Evolutionary conservation across 176 grass and related monocot genomes (phyloP), one percentile per base, ranked within the genome.

Genomic region (Hyparrhenia diplandra): DNA sequence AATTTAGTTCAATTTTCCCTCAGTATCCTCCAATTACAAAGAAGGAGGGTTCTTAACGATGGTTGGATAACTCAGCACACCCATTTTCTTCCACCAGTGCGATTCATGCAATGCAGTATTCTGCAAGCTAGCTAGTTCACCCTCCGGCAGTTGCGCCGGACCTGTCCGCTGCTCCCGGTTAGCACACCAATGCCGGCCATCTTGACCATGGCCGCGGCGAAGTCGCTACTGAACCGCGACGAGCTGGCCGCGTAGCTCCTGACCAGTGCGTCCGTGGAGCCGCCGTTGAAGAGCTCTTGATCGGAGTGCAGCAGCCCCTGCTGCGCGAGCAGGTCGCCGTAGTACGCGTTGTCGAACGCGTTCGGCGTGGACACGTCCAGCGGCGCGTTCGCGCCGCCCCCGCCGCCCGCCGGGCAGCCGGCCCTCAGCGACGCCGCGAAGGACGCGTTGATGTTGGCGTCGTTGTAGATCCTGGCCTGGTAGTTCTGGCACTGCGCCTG

Each of bases 401-500:
- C 67, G 29, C 90, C 82, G 60, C 58, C 30, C n/a, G 20, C 45
- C 32, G 86, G 86, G 74, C 90, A 92, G 69, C 85, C 79, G 74
- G 69, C 74, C 83, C 85, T 76, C 47, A 82, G 31, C 25, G 79
- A 71, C 28, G 79, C 85, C 66, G 86, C 90, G 41, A 89, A 92
- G 59, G 86, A 28, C 6, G 86, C 68, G 79, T 92, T 23, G 58
- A 92, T 92, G 83, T 86, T 80, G 52, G 87, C 83, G 41, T 89
- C 90, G 54, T 81, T 89, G 90, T 92, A 92, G 87, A 92, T 92
- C 46, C 87, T 84, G 24, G 54, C 57, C 75, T 80, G 74, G 71
- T 89, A 89, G 64, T 49, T 77, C 51, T 65, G 71, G 83, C 87
- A 92, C 51, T 81, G 84, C 40, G 80, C 79, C 58, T 83, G 69